A percentile compares a stretch with the other conserved stretches of the same genome.
Evolutionary conservation across 2,329 filamentous ascomycete genomes (phyloP).

Genomic region (Diplodia corticola): DNA sequence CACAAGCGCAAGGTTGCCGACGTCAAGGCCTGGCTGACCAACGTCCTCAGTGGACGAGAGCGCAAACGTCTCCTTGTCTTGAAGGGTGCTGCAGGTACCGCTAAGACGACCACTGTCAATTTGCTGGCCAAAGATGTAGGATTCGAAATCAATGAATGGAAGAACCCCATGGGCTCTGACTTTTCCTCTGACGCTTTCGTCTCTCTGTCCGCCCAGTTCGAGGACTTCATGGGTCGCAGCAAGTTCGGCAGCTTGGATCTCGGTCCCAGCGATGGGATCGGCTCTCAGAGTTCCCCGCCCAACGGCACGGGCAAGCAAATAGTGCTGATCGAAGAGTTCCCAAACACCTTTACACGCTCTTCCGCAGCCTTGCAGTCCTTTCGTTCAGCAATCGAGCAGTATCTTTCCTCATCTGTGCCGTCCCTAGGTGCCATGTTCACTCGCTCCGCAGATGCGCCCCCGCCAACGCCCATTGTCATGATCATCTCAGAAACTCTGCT

Average conservation of each 20-base stretch:
- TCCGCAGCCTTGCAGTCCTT: slow-evolving; percentile 54
- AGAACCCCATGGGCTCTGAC: slow-evolving; percentile 69
- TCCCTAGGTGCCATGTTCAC: slow-evolving; percentile 50
- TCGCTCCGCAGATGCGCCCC: slow-evolving; percentile 29
- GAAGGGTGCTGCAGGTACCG: slow-evolving; percentile 86
- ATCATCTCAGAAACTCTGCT: slow-evolving; percentile 89
- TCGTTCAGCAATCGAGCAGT: slow-evolving; percentile 71
- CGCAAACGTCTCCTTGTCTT: slow-evolving; percentile 75
- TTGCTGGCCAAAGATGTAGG: slow-evolving; percentile 76
- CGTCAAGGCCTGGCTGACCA: slow-evolving; percentile 78
- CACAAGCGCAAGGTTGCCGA: slow-evolving; percentile 93
- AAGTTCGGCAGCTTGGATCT: slow-evolving; percentile 64
- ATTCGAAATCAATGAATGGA: slow-evolving; percentile 84
- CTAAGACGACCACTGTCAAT: slow-evolving; percentile 85
- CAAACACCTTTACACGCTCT: slow-evolving; percentile 49
- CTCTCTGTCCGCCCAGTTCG: slow-evolving; percentile 78
- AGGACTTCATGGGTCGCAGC: slow-evolving; percentile 83
- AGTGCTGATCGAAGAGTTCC: slow-evolving; percentile 53
- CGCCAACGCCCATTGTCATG: slow-evolving; percentile 69
- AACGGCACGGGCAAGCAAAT: slow-evolving; percentile 36
- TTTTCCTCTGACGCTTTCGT: slow-evolving; percentile 62
- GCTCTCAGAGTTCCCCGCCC: not conserved
- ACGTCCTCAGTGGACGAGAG: slow-evolving; percentile 63
- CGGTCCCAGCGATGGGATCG: not conserved
- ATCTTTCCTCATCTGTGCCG: slow-evolving; percentile 67